Evolutionary conservation across 208 protist species (phyloP).

Genomic region (Leptomonas seymouri): DNA sequence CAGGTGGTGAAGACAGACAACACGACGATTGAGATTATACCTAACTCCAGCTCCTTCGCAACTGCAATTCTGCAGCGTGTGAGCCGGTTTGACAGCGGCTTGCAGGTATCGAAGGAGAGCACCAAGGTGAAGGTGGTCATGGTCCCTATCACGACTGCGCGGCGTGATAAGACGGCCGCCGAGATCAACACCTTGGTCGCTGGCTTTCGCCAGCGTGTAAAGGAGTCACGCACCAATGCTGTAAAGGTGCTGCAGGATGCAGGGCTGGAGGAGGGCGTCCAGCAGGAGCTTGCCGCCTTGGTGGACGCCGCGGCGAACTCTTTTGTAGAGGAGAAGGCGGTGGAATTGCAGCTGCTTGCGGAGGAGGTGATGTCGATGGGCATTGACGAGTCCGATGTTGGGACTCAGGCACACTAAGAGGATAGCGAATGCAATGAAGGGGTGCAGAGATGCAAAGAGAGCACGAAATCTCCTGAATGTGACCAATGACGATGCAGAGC

Average conservation of each 20-base stretch:
- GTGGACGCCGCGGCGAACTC: constrained; percentile 58
- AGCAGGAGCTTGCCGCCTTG: constrained; percentile 54
- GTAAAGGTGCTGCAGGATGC: constrained; percentile 69
- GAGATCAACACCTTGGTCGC: constrained; percentile 59
- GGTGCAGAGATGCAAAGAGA: too few relatives aligned
- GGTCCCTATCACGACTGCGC: constrained; percentile 70
- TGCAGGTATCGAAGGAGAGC: constrained; percentile 78
- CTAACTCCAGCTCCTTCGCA: constrained; percentile 57
- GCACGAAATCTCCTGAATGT: constrained; percentile 1
- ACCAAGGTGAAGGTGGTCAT: constrained; percentile 71
- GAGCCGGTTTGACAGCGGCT: constrained; percentile 68
- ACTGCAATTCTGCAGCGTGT: constrained; percentile 67
- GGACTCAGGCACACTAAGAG: constrained; percentile 10
- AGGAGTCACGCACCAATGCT: constrained; percentile 58
- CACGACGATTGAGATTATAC: constrained; percentile 70
- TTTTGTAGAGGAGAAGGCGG: constrained; percentile 79
- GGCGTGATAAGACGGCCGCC: constrained; percentile 57
- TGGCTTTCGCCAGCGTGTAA: constrained; percentile 58
- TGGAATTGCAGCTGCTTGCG: constrained; percentile 68
- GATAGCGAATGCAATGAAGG: too few relatives aligned
- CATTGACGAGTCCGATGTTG: constrained; percentile 70
- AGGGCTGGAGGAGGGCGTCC: constrained; percentile 62
- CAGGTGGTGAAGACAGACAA: constrained; percentile 75
- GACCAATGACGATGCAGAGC: background rate
- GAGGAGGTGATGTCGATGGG: constrained; percentile 89